Percentiles rank a stretch among this genome's conserved stretches.
phyloP scores from a whole-genome alignment of 208 protist genomes.

The Crithidia expoeki region DNA sequence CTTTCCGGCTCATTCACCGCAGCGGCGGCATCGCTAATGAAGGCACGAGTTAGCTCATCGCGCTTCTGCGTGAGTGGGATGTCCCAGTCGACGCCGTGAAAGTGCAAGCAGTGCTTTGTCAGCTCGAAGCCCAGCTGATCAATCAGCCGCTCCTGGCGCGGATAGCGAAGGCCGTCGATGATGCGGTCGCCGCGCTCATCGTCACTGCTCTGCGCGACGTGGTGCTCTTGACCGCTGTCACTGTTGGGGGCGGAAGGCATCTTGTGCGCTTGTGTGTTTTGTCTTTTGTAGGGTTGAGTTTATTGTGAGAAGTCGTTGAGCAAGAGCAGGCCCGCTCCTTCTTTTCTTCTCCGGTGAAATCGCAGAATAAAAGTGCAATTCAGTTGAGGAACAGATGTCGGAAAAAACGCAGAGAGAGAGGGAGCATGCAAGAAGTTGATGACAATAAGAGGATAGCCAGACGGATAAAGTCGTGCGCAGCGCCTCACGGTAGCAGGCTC shows the following conservation, averaged over 20 bases:
- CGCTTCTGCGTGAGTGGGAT: slow-evolving; percentile 59
- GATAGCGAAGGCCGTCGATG: slow-evolving; percentile 72
- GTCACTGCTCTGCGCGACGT: slow-evolving; percentile 30
- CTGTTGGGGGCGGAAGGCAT: slow-evolving; percentile 18
- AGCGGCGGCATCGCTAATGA: slow-evolving; percentile 53
- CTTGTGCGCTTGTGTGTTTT: too few species aligned
- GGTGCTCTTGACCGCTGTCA: slow-evolving; percentile 17
- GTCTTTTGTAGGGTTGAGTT: neutral
- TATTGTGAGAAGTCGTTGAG: neutral
- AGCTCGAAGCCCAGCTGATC: slow-evolving; percentile 68
- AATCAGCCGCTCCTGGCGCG: slow-evolving; percentile 56
- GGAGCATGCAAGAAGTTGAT: too few species aligned
- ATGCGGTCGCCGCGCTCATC: slow-evolving; percentile 49
- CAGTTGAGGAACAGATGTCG: too few species aligned
- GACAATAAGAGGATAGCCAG: too few species aligned
- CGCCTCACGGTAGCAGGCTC: too few species aligned
- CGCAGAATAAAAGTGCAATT: too few species aligned
- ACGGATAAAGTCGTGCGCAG: too few species aligned
- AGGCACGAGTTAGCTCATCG: slow-evolving; percentile 54
- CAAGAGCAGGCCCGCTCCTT: neutral
- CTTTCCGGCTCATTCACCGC: slow-evolving; percentile 50
- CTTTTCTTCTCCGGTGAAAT: neutral
- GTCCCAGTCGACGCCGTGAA: slow-evolving; percentile 75
- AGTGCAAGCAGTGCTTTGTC: slow-evolving; percentile 68
- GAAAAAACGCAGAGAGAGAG: too few species aligned